Evolutionary conservation across 257 asterid species (phyloP).

Genomic region (Lycium barbarum): DNA sequence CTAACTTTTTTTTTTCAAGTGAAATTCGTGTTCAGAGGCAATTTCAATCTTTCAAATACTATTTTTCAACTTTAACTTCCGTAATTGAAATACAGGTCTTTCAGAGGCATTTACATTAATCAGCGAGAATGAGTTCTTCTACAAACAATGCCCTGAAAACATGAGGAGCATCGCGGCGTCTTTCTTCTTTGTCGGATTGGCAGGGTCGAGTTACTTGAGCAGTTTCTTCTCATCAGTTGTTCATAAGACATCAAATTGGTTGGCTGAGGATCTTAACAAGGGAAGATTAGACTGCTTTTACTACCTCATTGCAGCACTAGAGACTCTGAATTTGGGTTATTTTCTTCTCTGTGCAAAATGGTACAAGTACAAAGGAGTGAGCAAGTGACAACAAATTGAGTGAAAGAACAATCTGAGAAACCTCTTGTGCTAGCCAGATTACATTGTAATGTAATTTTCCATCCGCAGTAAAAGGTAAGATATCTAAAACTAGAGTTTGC

Average conservation of each 20-base stretch:
- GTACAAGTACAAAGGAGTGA: constrained; percentile 39
- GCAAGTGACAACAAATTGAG: neutral
- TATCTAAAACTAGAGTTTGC: neutral
- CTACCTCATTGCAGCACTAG: constrained; percentile 37
- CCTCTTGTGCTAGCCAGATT: neutral
- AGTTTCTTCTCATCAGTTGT: constrained; percentile 36
- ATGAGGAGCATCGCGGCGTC: constrained; percentile 44
- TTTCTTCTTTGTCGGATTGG: constrained; percentile 36
- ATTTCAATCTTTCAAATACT: too few relatives aligned
- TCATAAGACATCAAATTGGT: constrained; percentile 40
- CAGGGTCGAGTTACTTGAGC: constrained; percentile 36
- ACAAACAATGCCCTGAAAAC: constrained; percentile 44
- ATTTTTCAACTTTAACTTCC: neutral
- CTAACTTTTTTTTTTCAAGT: too few relatives aligned
- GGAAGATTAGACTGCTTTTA: constrained; percentile 42
- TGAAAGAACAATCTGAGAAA: neutral
- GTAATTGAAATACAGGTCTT: constrained; percentile 25
- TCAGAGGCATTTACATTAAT: constrained; percentile 40
- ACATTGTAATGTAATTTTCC: neutral
- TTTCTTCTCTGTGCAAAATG: constrained; percentile 43
- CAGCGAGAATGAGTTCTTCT: constrained; percentile 41
- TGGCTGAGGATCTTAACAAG: constrained; percentile 47
- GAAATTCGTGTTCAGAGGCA: too few relatives aligned
- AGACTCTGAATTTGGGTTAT: constrained; percentile 37
- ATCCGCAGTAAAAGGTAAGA: neutral